phyloP scores from a whole-genome alignment of 805 yeast genomes.

The Suhomyces kilbournensis region DNA sequence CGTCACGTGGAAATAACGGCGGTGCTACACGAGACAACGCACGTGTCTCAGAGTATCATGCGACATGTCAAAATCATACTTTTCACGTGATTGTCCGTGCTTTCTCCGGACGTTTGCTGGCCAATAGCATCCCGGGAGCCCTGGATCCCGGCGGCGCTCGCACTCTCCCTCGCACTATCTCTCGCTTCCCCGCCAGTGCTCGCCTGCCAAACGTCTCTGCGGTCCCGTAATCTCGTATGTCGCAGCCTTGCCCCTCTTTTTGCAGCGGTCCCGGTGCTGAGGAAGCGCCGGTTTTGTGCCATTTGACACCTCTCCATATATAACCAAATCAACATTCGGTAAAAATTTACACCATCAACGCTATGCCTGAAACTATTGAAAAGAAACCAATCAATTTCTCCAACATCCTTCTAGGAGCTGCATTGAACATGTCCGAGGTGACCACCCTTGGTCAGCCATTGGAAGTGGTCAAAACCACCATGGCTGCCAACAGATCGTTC shows the following conservation, averaged over 20 bases:
- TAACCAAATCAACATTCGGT: neutral
- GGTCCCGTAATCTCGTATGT: neutral
- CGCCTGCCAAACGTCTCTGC: neutral
- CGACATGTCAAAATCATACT: neutral
- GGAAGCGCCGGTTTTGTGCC: neutral
- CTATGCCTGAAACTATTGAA: constrained; percentile 37
- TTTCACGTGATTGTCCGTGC: neutral
- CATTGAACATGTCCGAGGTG: constrained; percentile 85
- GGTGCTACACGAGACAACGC: neutral
- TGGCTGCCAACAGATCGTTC: constrained; percentile 92
- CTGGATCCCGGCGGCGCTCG: neutral
- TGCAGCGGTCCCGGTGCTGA: neutral
- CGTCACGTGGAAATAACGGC: neutral
- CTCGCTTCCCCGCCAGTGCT: neutral
- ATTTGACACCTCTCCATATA: neutral
- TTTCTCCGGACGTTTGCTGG: neutral
- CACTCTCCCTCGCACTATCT: neutral
- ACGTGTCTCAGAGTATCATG: neutral
- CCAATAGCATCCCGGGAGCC: neutral
- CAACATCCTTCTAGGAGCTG: constrained; percentile 92
- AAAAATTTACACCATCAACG: constrained; percentile 1
- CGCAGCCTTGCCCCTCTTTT: neutral
- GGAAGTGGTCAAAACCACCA: constrained; percentile 93
- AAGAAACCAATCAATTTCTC: constrained; percentile 88
- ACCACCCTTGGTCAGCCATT: constrained; percentile 96